A percentile compares a stretch with the other conserved stretches of the same genome.
These are phyloP conservation scores for Xenoacremonium recifei DNA, from an alignment of 2,329 filamentous ascomycete genomes.

Conservation along the genomic window DNA sequence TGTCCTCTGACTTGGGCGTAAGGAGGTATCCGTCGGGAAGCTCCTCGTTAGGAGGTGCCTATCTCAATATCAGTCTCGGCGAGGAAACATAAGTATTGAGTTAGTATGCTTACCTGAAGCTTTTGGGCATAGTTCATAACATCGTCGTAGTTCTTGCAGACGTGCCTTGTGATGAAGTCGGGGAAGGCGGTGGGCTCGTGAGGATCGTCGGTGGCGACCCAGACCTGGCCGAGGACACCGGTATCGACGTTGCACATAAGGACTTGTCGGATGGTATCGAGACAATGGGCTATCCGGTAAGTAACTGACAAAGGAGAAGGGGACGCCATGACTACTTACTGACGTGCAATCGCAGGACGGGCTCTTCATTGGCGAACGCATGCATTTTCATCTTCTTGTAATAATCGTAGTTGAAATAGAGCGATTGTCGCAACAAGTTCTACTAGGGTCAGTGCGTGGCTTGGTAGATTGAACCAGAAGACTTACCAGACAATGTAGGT, in stretches of 20 bases:
- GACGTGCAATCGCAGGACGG: slow-evolving; percentile 54
- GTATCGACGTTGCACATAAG: slow-evolving; percentile 63
- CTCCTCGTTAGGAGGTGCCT: slow-evolving; percentile 18
- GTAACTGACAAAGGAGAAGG: no score
- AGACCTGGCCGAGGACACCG: slow-evolving; percentile 60
- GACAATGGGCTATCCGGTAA: slow-evolving; percentile 49
- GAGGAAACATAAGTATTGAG: background rate
- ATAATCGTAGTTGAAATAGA: slow-evolving; percentile 60
- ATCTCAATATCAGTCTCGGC: slow-evolving; percentile 1
- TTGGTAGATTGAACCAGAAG: no score
- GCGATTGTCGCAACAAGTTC: slow-evolving; percentile 57
- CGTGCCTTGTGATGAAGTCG: slow-evolving; percentile 61
- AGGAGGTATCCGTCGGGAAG: slow-evolving; percentile 17
- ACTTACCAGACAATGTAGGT: slow-evolving; percentile 56
- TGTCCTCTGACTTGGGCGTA: slow-evolving; percentile 5
- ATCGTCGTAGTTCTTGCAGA: slow-evolving; percentile 56
- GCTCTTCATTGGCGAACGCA: slow-evolving; percentile 55
- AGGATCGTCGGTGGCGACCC: slow-evolving; percentile 41
- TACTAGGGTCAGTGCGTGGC: slow-evolving; percentile 8
- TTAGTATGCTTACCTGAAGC: slow-evolving; percentile 39
- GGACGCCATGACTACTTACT: slow-evolving; percentile 51
- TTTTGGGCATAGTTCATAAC: slow-evolving; percentile 52
- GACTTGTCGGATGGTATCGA: slow-evolving; percentile 61
- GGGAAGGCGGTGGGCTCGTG: slow-evolving; percentile 49
- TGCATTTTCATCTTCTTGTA: slow-evolving; percentile 50